Evolutionary conservation across 2,329 filamentous ascomycete genomes (phyloP).

Genomic region (Epichloe sp.): DNA sequence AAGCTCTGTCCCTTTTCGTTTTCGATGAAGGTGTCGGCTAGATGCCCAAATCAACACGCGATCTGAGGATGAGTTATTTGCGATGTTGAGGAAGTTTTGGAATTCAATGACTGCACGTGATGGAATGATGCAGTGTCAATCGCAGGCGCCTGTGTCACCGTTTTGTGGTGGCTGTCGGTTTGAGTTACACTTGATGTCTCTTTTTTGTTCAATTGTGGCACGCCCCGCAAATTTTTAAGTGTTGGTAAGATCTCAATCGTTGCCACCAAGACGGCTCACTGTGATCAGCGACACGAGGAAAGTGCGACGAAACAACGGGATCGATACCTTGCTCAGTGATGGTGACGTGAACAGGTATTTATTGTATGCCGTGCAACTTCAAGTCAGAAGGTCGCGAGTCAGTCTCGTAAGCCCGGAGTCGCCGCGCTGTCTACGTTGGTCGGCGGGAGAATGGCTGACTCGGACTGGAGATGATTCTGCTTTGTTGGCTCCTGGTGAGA

Average conservation of each 20-base stretch:
- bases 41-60: not conserved
- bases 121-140: not conserved
- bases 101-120: not conserved
- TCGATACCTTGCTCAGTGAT: not conserved
- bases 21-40: not conserved
- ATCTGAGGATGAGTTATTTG: not conserved
- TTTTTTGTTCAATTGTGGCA: not conserved
- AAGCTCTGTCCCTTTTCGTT: not conserved
- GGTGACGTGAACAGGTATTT: not conserved
- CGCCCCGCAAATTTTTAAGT: not conserved
- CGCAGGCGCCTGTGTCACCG: not conserved
- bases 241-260: not conserved
- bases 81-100: not conserved
- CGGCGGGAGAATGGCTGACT: not conserved
- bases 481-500: not conserved
- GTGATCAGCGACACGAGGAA: not conserved
- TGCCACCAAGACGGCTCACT: not conserved
- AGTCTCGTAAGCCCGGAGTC: not conserved
- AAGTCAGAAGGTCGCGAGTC: not conserved
- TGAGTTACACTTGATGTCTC: not conserved
- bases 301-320: not conserved
- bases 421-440: not conserved
- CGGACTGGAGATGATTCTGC: not conserved
- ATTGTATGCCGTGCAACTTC: not conserved
- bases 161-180: constrained; percentile 1